Evolutionary conservation across 805 yeast genomes (phyloP).

Genomic region (Yamadazyma akitaensis): DNA sequence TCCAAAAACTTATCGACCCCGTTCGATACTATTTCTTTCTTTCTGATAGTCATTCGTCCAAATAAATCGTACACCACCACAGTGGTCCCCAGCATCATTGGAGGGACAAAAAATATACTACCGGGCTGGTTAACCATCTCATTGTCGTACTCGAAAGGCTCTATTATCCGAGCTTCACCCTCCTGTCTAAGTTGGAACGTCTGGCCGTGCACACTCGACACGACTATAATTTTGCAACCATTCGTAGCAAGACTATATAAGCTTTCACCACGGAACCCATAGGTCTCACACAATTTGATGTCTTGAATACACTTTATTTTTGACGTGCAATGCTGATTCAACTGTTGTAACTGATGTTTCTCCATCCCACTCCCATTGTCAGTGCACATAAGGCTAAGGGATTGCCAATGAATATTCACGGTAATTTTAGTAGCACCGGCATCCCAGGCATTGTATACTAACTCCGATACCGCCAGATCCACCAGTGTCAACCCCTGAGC

Average conservation of each 20-base stretch:
- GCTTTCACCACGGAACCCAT: constrained; percentile 77
- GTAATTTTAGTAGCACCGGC: constrained; percentile 42
- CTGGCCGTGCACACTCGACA: constrained; percentile 27
- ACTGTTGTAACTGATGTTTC: constrained; percentile 40
- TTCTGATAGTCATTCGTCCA: constrained; percentile 43
- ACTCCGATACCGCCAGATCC: constrained; percentile 27
- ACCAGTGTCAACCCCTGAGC: background rate
- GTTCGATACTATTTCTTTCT: constrained; percentile 15
- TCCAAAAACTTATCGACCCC: background rate
- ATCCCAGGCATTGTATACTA: constrained; percentile 55
- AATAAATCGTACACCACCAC: constrained; percentile 40
- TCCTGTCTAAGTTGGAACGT: background rate
- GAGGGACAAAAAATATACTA: constrained; percentile 3
- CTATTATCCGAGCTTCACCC: background rate
- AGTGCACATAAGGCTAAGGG: constrained; percentile 37
- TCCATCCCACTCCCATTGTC: constrained; percentile 77
- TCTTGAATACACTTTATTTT: constrained; percentile 42
- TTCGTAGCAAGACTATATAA: constrained; percentile 41
- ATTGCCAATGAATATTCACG: constrained; percentile 30
- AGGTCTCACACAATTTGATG: constrained; percentile 37
- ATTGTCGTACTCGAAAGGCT: background rate
- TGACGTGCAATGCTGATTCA: constrained; percentile 57
- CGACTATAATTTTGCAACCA: constrained; percentile 31
- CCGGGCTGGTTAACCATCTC: background rate
- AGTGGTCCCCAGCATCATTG: constrained; percentile 33